phyloP scores from a whole-genome alignment of 2,329 filamentous ascomycete species.

The Celoporthe dispersa region DNA sequence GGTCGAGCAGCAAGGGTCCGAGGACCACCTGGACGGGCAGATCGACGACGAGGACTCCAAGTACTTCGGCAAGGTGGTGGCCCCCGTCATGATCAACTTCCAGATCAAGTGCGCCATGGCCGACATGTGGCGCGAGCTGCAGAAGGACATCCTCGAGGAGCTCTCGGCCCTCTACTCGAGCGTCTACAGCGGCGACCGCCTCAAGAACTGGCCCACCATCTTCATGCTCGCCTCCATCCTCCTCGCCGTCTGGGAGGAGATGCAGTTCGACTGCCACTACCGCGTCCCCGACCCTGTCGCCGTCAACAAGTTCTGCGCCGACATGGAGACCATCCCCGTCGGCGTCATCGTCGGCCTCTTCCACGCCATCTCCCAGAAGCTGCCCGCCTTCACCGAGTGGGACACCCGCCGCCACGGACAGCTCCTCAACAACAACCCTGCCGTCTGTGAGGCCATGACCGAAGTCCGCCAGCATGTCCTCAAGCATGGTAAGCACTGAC shows the following conservation, averaged over 20 bases:
- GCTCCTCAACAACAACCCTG: slow-evolving; percentile 85
- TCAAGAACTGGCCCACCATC: slow-evolving; percentile 99
- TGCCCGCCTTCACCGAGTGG: slow-evolving; percentile 92
- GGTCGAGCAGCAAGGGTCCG: slow-evolving; percentile 85
- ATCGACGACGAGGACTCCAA: slow-evolving; percentile 86
- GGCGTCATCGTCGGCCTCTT: slow-evolving; percentile 96
- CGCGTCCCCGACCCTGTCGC: slow-evolving; percentile 81
- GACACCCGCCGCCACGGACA: slow-evolving; percentile 90
- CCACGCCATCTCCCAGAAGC: slow-evolving; percentile 96
- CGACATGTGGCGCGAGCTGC: slow-evolving; percentile 96
- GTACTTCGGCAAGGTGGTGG: slow-evolving; percentile 87
- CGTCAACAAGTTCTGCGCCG: slow-evolving; percentile 91
- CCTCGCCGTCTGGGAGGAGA: slow-evolving; percentile 95
- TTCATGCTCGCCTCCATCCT: slow-evolving; percentile 96
- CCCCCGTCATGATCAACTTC: slow-evolving; percentile 99
- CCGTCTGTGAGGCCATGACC: slow-evolving; percentile 94
- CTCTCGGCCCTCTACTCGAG: slow-evolving; percentile 93
- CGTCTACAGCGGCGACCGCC: slow-evolving; percentile 94
- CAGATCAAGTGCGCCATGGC: slow-evolving; percentile 97
- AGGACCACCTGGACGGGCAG: slow-evolving; percentile 77
- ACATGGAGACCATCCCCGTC: slow-evolving; percentile 96
- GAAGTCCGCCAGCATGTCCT: slow-evolving; percentile 91
- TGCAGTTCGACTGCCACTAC: slow-evolving; percentile 98
- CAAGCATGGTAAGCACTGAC: slow-evolving; percentile 78
- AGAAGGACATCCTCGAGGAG: slow-evolving; percentile 95